Percentiles rank a stretch among this genome's conserved stretches.
Conservation (phyloP, 2,329 filamentous ascomycete genomes). For the Colletotrichum tropicicola region DNA sequence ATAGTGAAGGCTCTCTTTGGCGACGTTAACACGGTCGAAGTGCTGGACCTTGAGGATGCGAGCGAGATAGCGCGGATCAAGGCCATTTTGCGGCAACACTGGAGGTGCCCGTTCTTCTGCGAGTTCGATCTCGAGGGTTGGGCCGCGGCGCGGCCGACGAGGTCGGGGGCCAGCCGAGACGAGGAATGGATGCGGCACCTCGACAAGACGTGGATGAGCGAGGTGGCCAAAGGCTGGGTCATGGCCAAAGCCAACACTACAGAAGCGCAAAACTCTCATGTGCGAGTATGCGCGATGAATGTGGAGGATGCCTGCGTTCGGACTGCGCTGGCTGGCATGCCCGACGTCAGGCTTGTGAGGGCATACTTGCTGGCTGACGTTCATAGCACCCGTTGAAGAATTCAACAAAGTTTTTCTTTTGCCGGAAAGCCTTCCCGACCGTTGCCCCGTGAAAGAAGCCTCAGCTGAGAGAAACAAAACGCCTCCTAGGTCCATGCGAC, state of each 20-base stretch:
- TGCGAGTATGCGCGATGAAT: background rate
- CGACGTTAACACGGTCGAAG: background rate
- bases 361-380: background rate
- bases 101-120: slow-evolving; percentile 20
- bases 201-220: slow-evolving; percentile 14
- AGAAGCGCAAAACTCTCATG: background rate
- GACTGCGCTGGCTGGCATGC: slow-evolving; percentile 1
- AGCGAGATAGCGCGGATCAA: slow-evolving; percentile 10
- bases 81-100: background rate
- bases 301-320: background rate
- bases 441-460: background rate
- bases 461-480: background rate
- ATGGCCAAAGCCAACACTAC: background rate
- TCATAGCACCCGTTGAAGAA: background rate
- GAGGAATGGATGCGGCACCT: slow-evolving; percentile 18
- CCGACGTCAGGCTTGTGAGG: slow-evolving; percentile 18
- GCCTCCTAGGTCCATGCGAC: background rate
- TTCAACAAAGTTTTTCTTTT: background rate
- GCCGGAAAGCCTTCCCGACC: background rate
- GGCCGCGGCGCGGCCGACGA: background rate
- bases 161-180: background rate
- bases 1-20: background rate
- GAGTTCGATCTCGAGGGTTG: slow-evolving; percentile 23
- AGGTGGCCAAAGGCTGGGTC: slow-evolving; percentile 17
- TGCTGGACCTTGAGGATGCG: slow-evolving; percentile 14